phyloP scores from a whole-genome alignment of 192 early-diverging fungal genomes.

The Backusella westeae region DNA sequence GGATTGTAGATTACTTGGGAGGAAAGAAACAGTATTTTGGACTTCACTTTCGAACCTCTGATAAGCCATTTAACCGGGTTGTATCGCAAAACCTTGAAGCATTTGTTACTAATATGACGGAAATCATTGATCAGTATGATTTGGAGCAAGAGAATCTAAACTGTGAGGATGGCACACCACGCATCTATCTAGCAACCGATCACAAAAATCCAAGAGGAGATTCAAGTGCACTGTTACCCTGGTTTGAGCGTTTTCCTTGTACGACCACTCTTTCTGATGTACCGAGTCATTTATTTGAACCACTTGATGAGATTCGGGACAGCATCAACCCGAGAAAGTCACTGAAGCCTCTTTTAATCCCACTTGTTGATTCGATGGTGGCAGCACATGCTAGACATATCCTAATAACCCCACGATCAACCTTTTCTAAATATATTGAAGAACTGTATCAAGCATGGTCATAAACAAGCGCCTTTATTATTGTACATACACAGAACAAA shows the following conservation, averaged over 20 bases:
- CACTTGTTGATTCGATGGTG: constrained; percentile 36
- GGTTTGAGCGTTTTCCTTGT: constrained; percentile 43
- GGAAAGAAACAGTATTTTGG: constrained; percentile 40
- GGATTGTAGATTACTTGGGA: constrained; percentile 44
- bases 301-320: constrained; percentile 25
- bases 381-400: constrained; percentile 28
- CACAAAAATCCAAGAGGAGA: constrained; percentile 36
- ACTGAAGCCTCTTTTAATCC: constrained; percentile 19
- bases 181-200: constrained; percentile 54
- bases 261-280: constrained; percentile 43
- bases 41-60: constrained; percentile 38
- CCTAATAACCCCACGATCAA: constrained; percentile 25
- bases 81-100: neutral
- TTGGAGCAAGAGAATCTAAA: neutral
- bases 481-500: neutral
- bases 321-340: constrained; percentile 23
- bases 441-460: constrained; percentile 18
- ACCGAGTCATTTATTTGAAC: constrained; percentile 24
- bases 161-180: constrained; percentile 1
- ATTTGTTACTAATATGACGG: constrained; percentile 5
- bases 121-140: neutral
- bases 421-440: constrained; percentile 38
- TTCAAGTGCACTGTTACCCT: constrained; percentile 13
- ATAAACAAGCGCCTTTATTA: neutral
- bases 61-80: constrained; percentile 12